A percentile compares a stretch with the other conserved stretches of the same genome.
Conservation (phyloP, 176 grass and related monocot species). For the Dactylis glomerata region DNA sequence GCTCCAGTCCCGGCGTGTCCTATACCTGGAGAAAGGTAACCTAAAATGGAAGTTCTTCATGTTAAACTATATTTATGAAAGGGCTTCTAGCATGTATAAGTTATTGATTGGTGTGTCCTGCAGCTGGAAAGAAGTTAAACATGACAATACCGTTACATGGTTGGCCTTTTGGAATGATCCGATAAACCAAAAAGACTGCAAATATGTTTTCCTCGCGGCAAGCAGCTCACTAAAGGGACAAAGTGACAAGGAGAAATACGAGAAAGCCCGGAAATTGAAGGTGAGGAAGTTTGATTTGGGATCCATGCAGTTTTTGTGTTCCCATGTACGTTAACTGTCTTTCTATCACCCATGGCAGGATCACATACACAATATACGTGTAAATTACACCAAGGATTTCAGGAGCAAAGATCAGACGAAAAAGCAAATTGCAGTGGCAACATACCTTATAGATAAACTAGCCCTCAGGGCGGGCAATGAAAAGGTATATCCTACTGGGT, state of each 20-base stretch:
- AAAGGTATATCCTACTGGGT: conserved; percentile 62
- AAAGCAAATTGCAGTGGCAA: conserved; percentile 88
- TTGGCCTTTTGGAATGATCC: conserved; percentile 94
- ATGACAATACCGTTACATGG: conserved; percentile 98
- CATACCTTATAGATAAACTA: conserved; percentile 98
- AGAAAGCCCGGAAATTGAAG: conserved; percentile 91
- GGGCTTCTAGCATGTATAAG: neutral
- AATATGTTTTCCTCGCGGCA: conserved; percentile 96
- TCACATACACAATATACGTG: conserved; percentile 71
- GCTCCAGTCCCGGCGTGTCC: conserved; percentile 71
- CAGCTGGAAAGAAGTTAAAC: conserved; percentile 92
- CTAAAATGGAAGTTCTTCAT: neutral
- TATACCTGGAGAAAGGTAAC: conserved; percentile 80
- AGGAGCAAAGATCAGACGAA: conserved; percentile 48
- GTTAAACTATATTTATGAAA: neutral
- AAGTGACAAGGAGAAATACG: conserved; percentile 98
- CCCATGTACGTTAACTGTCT: neutral
- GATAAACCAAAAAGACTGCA: conserved; percentile 82
- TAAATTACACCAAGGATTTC: conserved; percentile 84
- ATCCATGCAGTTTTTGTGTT: neutral
- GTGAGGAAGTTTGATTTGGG: conserved; percentile 33
- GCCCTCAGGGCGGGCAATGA: conserved; percentile 96
- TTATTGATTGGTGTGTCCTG: conserved; percentile 33
- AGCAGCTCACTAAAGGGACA: conserved; percentile 88
- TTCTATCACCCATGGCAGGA: conserved; percentile 42